A percentile compares a stretch with the other conserved stretches of the same genome.
These are phyloP conservation scores for Marasmius sp. DNA, from an alignment of 1,284 basidiomycete genomes.

Conservation along the genomic window DNA sequence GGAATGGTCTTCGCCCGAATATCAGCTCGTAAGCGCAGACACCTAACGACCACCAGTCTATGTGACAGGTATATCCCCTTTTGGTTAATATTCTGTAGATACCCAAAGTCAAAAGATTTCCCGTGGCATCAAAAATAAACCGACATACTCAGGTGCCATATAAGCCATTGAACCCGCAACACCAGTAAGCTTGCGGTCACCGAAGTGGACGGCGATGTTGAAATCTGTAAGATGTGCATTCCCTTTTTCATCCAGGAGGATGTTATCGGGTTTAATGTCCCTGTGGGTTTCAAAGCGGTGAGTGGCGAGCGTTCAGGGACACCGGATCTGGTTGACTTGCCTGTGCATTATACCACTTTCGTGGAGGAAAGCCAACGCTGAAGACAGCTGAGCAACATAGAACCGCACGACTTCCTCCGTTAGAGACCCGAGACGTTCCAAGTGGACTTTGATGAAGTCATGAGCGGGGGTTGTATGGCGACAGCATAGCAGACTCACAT, in stretches of 20 bases:
- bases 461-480: constrained; percentile 19
- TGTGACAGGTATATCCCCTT: constrained; percentile 84
- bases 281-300: constrained; percentile 39
- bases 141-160: constrained; percentile 86
- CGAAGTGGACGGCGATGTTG: constrained; percentile 97
- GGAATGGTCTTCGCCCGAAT: constrained; percentile 89
- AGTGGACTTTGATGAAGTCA: constrained; percentile 66
- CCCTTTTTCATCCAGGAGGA: constrained; percentile 91
- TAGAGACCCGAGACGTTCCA: constrained; percentile 85
- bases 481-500: constrained; percentile 53
- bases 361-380: constrained; percentile 91
- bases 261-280: constrained; percentile 97
- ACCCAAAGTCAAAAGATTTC: background rate
- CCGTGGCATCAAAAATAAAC: background rate
- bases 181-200: constrained; percentile 85
- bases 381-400: constrained; percentile 87
- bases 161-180: constrained; percentile 99
- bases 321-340: constrained; percentile 41
- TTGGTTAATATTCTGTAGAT: constrained; percentile 67
- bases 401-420: constrained; percentile 87
- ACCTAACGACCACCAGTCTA: constrained; percentile 97
- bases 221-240: constrained; percentile 98
- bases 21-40: constrained; percentile 91
- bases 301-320: background rate
- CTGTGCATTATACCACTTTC: constrained; percentile 93